Percentiles rank a stretch among this genome's conserved stretches.
These are phyloP conservation scores for Yamadazyma spencermartinsiae DNA, from an alignment of 1,139 yeast genomes.

Conservation along the genomic window DNA sequence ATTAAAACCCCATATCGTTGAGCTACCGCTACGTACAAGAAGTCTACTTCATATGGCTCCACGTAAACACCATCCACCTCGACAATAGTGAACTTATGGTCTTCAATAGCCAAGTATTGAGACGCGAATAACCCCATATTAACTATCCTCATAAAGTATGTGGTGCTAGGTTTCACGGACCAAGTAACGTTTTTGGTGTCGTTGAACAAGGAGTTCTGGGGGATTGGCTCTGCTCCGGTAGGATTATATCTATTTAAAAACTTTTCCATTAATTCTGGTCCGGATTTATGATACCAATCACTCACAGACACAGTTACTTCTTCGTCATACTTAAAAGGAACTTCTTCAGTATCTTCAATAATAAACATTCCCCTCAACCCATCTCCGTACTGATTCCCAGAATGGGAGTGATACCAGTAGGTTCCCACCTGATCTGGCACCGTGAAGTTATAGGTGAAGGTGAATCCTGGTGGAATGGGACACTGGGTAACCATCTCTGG, in stretches of 20 bases:
- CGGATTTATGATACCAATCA: constrained; percentile 82
- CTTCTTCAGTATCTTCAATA: constrained; percentile 52
- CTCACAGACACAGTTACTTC: constrained; percentile 66
- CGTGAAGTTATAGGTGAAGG: constrained; percentile 76
- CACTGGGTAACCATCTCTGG: constrained; percentile 86
- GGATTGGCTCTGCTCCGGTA: constrained; percentile 96
- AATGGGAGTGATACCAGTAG: constrained; percentile 95
- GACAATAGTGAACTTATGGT: constrained; percentile 75
- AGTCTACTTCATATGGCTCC: constrained; percentile 60
- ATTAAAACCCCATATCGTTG: constrained; percentile 78
- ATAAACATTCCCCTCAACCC: constrained; percentile 85
- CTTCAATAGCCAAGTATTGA: constrained; percentile 83
- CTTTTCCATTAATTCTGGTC: constrained; percentile 48
- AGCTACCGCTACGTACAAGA: constrained; percentile 69
- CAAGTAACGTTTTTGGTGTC: constrained; percentile 73
- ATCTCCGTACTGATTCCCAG: constrained; percentile 83
- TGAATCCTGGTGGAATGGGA: constrained; percentile 75
- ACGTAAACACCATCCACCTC: constrained; percentile 82
- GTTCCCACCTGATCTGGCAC: constrained; percentile 81
- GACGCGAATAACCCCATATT: constrained; percentile 88
- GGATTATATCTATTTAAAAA: constrained; percentile 81
- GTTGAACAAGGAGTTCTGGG: constrained; percentile 74
- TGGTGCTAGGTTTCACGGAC: constrained; percentile 73
- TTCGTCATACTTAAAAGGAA: constrained; percentile 66
- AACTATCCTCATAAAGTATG: constrained; percentile 74